Evolutionary conservation across 2,329 filamentous ascomycete species (phyloP), one percentile per base, ranked within the genome.

Genomic region (Pseudogymnoascus sp.): DNA sequence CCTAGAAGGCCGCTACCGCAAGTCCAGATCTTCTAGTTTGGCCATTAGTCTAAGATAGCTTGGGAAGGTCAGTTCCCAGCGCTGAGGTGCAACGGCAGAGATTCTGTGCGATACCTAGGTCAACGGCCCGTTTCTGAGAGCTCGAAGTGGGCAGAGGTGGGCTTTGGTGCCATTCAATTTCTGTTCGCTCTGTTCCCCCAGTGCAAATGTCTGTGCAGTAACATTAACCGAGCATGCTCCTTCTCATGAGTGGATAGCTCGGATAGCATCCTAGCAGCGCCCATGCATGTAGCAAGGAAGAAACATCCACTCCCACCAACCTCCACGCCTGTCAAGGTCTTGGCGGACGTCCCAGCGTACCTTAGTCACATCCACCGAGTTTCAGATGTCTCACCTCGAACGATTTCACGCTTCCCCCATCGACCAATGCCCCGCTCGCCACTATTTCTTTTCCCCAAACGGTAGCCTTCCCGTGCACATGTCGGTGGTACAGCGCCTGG

Each of bases 301-400:
- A 55, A 55, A 3, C 29, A 21, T 14, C 49, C 49, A 55, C 26
- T 35, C 10, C 11, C n/a, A 55, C 49, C 11, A 29, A 55, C 29
- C 10, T 55, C 19, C 11, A 55, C 49, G 49, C 29, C 49, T 55
- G 49, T 55, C 49, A 55, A 19, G 16, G 29, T 35, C 49, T 55
- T 55, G 49, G 49, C 49, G 11, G 29, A n/a, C 29, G 49, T 33
- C 49, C 49, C 49, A 55, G 49, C 49, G 49, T 55, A 55, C 49
- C 49, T 55, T 55, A 35, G 49, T 55, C 49, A 55, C 49, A 55
- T 55, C 49, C 49, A 55, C 49, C 16, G 49, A 55, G 26, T 45
- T 60, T 41, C 35, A 6, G 43, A 4, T 35, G 23, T 49, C 21
- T 62, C 35, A 16, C 62, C 45, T 61, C 72, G 74, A 68, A 74